Base-by-base conservation (phyloP, 2,329 filamentous ascomycete genomes). In the Trichoderma afroharzianum region DNA sequence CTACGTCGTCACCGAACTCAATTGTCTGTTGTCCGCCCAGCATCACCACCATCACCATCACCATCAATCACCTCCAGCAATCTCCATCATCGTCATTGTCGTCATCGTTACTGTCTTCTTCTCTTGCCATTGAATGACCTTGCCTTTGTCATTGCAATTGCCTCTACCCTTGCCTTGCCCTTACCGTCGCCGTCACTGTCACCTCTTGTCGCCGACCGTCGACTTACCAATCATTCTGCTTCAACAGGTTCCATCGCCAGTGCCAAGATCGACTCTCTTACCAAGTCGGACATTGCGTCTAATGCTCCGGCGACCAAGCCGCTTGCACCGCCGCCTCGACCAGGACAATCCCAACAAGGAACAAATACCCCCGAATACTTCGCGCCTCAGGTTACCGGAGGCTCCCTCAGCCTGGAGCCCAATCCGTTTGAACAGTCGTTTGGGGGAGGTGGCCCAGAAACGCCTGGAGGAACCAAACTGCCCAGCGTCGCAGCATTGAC, bases 401-500 rank as follows among this genome's bases (percentile, higher is more conserved):
- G 83, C 75, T 87, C 86, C 68, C 82, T 94, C 79, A 91, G 88
- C 77, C 88, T 92, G 80, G 96, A 98, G 85, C 94, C 94, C 72
- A 98, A 99, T 82, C 95, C 96, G 9, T 98, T 99, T 78, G 96
- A 98, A 81, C 93, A 96, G 82, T 98, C 95, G 7, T 99, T 99
- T 80, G 91, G 88, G 76, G 85, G 85, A 63, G 83, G 87, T 73
- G 84, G 84, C 69, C 88, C 90, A 76, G 93, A 97, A 80, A 97
- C 95, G 36, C 94, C 95, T 18, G 93, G 93, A 76, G 92, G 89
- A 74, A 90, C 89, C 72, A 91, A 97, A 78, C 86, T 99, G 74
- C 96, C 96, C 64, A 93, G 95, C 18, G 94, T 98, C 76, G 94
- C 94, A 61, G 89, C 94, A 74, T 88, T 99, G 77, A 97, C 96